phyloP scores from a whole-genome alignment of 2,329 filamentous ascomycete genomes.

The Aspergillus quadricinctus region DNA sequence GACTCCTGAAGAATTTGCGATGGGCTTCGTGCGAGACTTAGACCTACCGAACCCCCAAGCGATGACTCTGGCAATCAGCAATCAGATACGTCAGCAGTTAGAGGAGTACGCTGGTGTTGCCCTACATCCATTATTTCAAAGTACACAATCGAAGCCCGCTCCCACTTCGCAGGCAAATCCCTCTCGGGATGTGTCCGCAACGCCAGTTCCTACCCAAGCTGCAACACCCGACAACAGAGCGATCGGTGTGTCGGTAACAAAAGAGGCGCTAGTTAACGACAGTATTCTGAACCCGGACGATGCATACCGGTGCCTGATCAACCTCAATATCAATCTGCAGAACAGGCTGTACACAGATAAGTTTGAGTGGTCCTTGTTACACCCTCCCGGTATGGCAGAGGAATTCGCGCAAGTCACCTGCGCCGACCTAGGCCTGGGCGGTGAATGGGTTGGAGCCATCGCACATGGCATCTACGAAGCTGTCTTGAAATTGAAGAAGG shows the following conservation, averaged over 20 bases:
- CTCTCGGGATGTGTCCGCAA: constrained; percentile 53
- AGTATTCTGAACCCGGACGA: constrained; percentile 86
- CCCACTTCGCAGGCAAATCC: constrained; percentile 29
- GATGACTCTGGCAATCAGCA: constrained; percentile 77
- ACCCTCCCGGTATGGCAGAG: constrained; percentile 87
- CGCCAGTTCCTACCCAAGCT: constrained; percentile 46
- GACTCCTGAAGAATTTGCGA: constrained; percentile 94
- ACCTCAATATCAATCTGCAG: constrained; percentile 83
- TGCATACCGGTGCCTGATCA: constrained; percentile 89
- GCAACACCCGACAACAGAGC: constrained; percentile 55
- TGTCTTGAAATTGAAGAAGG: constrained; percentile 87
- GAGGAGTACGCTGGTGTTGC: constrained; percentile 96
- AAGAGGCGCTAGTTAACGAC: constrained; percentile 51
- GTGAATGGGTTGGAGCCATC: constrained; percentile 92
- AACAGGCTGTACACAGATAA: constrained; percentile 94
- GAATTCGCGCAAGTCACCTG: constrained; percentile 90
- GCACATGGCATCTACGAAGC: constrained; percentile 97
- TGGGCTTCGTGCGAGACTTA: constrained; percentile 82
- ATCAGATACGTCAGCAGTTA: constrained; percentile 88
- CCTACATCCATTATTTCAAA: constrained; percentile 84
- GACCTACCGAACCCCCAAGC: constrained; percentile 73
- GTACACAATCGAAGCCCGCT: constrained; percentile 24
- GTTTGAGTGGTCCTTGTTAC: constrained; percentile 94
- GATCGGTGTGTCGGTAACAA: constrained; percentile 27
- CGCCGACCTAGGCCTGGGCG: constrained; percentile 79